A percentile compares a stretch with the other conserved stretches of the same genome.
Conservation (phyloP, 495 filamentous ascomycete genomes). For the Neurospora sp. region DNA sequence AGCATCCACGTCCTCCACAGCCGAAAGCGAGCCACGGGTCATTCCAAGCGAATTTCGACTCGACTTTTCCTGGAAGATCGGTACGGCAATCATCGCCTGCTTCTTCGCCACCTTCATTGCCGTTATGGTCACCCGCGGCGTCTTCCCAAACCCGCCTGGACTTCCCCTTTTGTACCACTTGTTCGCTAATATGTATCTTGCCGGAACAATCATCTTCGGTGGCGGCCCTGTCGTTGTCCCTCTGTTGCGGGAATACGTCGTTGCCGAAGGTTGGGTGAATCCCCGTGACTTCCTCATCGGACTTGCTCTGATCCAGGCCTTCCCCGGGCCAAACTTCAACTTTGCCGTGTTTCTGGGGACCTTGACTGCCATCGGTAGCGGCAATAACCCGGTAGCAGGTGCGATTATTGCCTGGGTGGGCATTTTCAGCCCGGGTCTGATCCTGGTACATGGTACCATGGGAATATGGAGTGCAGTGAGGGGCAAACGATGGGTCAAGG, state of each 20-base stretch:
- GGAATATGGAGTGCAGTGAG: slow-evolving; percentile 58
- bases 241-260: slow-evolving; percentile 67
- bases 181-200: slow-evolving; percentile 75
- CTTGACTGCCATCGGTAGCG: slow-evolving; percentile 38
- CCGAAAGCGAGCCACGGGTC: slow-evolving; percentile 26
- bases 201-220: slow-evolving; percentile 84
- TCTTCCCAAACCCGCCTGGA: slow-evolving; percentile 23
- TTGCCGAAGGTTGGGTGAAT: slow-evolving; percentile 69
- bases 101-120: slow-evolving; percentile 54
- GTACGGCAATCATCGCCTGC: slow-evolving; percentile 33
- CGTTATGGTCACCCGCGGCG: slow-evolving; percentile 49
- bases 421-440: slow-evolving; percentile 65
- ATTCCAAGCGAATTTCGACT: slow-evolving; percentile 31
- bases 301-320: slow-evolving; percentile 72
- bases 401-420: slow-evolving; percentile 57
- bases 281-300: slow-evolving; percentile 74
- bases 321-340: slow-evolving; percentile 84
- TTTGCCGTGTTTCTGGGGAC: slow-evolving; percentile 71
- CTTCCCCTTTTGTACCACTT: slow-evolving; percentile 47
- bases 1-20: background rate
- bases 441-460: slow-evolving; percentile 56
- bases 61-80: slow-evolving; percentile 35
- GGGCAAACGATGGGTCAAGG: slow-evolving; percentile 41
- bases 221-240: slow-evolving; percentile 83
- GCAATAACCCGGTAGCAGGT: slow-evolving; percentile 21